Evolutionary conservation across 2,329 filamentous ascomycete genomes (phyloP), one percentile per base, ranked within the genome.

Genomic region (Cadophora sp.): DNA sequence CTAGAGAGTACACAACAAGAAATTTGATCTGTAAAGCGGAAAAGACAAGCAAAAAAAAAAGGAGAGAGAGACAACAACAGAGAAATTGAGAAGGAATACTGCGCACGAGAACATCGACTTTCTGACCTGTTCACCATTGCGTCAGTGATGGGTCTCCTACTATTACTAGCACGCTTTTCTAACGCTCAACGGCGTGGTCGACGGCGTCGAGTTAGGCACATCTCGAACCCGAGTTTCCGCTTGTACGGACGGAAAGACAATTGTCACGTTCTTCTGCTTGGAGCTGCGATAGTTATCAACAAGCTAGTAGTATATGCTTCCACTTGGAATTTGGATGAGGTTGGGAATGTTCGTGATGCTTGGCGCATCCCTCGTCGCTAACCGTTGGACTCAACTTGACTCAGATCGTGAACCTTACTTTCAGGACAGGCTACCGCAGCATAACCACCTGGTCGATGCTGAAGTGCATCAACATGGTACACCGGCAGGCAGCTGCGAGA

Each of bases 91-190:
- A 33, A 53, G 5, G 24, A 53, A 33, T 4, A 39, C 4, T 11
- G 36, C 33, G 18, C 24, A 53, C 13, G 18, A 14, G n/a, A 53
- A 14, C 13, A 53, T 33, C 16, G n/a, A 48, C n/a, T n/a, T 33
- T 13, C 27, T 33, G 16, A 18, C 50, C 6, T 53, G 8, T 39
- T 39, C 50, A 5, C 13, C 27, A 53, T 53, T 53, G 24, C 4
- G 24, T 53, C 27, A 33, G 50, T 53, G 50, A 53, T 18, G 14
- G 27, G 8, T 33, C 1, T 53, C 7, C 24, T 22, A 2, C 24
- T n/a, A 30, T 30, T 6, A n/a, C 13, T 53, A 53, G 50, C 24
- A 53, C 33, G 50, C 50, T 8, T 53, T 53, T 53, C 36, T 53
- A 33, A 53, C 50, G 50, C 14, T n/a, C 14, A 16, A 53, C 27